Evolutionary conservation across 495 filamentous ascomycete genomes (phyloP), one percentile per base, ranked within the genome.

Genomic region (Penicillium canariense): DNA sequence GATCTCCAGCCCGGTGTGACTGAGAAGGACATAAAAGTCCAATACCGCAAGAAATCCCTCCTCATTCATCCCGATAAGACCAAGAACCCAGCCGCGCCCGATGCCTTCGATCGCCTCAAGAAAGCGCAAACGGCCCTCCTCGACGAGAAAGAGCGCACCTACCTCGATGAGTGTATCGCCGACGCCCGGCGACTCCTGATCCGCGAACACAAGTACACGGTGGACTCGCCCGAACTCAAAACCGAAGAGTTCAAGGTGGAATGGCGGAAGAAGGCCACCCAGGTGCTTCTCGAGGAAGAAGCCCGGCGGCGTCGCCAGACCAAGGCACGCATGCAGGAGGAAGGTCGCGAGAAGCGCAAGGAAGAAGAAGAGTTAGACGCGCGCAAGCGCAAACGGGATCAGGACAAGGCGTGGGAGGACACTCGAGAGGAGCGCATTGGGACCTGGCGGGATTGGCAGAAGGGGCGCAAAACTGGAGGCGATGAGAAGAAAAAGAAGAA

Each of bases 1-100:
- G 94, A 95, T 71, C 86, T 99, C 52, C 91, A 96, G 71, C 94
- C 94, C 6, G 94, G 94, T 66, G 89, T 96, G 30, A 84, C 94
- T 22, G 94, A 97, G 61, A 91, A 90, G 50, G 95, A 97, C 74
- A 97, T 99, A 77, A 97, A 97, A 73, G 73, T 84, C 55, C 77
- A 81, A 68, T 99, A 97, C 78, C 90, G 94, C 74, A 91, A 87
- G 62, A 97, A 96, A 68, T 99, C 94, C 14, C 86, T 99, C 28
- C 84, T 99, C 5, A 97, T 99, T 77, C 94, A 99, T 76, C 94
- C 94, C 10, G 94, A 99, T 75, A 97, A 97, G 73, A 97, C 95
- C 47, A 84, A 84, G 59, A 97, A 99, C 69, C 89, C 90, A 1
- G 80, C 77, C 26, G 94, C 94, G 8, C 93, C 94, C 1, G 92